Evolutionary conservation across 2,329 filamentous ascomycete genomes (phyloP), one percentile per base, ranked within the genome.

Genomic region (Botryosphaeria agaves): DNA sequence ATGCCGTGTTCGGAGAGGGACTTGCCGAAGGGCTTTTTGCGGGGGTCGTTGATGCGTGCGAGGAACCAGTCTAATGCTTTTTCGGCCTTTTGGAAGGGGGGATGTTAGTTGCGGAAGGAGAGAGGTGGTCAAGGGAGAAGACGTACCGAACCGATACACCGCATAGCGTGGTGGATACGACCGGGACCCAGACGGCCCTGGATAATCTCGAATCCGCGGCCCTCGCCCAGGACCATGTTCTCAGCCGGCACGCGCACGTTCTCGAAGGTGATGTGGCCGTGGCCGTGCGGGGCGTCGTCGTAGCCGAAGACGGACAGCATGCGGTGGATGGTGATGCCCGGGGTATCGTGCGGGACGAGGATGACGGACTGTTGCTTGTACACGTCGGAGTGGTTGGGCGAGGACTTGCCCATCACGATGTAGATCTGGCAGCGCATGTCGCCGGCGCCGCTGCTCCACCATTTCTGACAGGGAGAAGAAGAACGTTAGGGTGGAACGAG

Each of bases 131-230:
- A 5, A 6, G 12, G 9, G 24, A 12, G 11, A 6, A 11, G 16
- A 59, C 65, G 52, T 58, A 72, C 72, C 31, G 83, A 78, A 31
- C 89, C 89, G 49, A 98, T 89, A 36, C 74, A 76, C 40, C 89
- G 76, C 89, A 98, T 98, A 36, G 84, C 83, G 60, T 98, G 89
- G 61, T 98, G 89, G 51, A 98, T 95, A 34, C 89, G 80, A 19
- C 89, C 89, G 1, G 89, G 89, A 1, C 89, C 89, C 15, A 98
- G 76, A 43, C 89, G 82, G 34, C 89, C 89, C 55, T 98, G 89
- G 49, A 98, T 94, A 49, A 98, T 93, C 57, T 98, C 89, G 53
- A 98, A 98, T 14, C 89, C 89, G 38, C 82, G 75, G 40, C 89
- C 89, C 53, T 89, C 82, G 36, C 89, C 87, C 3, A 98, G 76